Evolutionary conservation across 2,329 filamentous ascomycete genomes (phyloP), one percentile per base, ranked within the genome.

Genomic region (Xylaria polymorpha): DNA sequence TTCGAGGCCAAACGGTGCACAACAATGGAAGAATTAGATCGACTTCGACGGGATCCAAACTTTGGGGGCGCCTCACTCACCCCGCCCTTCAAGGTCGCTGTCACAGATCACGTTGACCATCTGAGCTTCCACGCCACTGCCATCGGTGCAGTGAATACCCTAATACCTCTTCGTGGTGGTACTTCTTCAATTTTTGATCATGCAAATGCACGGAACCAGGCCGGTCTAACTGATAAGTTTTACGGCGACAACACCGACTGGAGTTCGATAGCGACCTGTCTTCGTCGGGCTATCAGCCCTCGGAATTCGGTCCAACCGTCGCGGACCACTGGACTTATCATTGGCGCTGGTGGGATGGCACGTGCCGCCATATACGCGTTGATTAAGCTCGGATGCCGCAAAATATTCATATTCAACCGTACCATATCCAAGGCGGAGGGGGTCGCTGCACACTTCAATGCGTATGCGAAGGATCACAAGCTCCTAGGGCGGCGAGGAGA

Each of bases 241-340:
- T 92, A 92, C 72, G 91, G 91, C 12, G 89, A 91, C 65, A 92
- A 92, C 69, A 91, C 89, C 0, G 90, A 92, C 77, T 92, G 90
- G 86, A 90, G 89, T 48, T 88, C 89, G 3, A 89, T 91, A 37
- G 81, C 87, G 66, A 88, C 75, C 15, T 79, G 91, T 74, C 85
- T 93, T 56, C 86, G 89, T 32, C 85, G 90, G 37, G 90, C 90
- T n/a, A 84, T 93, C 14, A 92, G 90, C 43, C 91, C 91, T 5
- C 86, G 90, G 2, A 90, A 90, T 73, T 85, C 84, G 4, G 84
- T 90, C 0, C 86, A 87, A 20, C 84, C 85, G 0, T 82, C 81
- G 25, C 81, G 81, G 35, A 86, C 86, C 3, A 87, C 84, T 0
- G 87, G 81, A 0, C 81, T 90, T 10, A 86, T 90, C 15, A 84